Evolutionary conservation across 2,329 filamentous ascomycete genomes (phyloP), one percentile per base, ranked within the genome.

Genomic region (Dactylonectria macrodidyma): DNA sequence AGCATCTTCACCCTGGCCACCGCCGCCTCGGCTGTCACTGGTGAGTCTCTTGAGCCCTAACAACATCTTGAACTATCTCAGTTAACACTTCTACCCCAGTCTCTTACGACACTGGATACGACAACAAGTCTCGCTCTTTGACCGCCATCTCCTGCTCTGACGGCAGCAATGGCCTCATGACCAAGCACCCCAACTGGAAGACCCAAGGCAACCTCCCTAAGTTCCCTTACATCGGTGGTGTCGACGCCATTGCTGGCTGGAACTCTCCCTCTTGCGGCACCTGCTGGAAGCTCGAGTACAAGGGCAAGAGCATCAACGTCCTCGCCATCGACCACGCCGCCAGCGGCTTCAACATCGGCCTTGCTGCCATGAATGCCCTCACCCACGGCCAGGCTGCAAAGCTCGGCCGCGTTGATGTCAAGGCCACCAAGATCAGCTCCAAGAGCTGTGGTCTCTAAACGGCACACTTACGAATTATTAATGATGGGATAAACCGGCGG

Each of bases 91-190:
- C 10, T 5, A 54, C 16, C 36, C 7, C 76, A 79, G 92, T 95
- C 76, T 91, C 91, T 71, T 95, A 91, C 81, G 93, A 95, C 82
- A 81, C 83, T 22, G 89, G 87, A 77, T 96, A 93, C 82, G 93
- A 95, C 77, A 83, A 91, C 70, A 78, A 78, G 52, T 72, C 72
- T 67, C 87, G 89, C 65, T 84, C 87, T 51, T 79, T 95, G 62
- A 84, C 81, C 38, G 79, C 76, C 5, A 86, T 94, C 51, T 79
- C 90, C 68, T 94, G 92, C 87, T 92, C 89, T 36, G 89, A 93
- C 76, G 92, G 92, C 62, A 54, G 69, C 68, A 91, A 93, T 80
- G 92, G 92, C 65, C 85, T 94, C 69, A 88, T 88, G 70, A 89
- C 87, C 74, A 68, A 68, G 62, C 86, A 84, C 75, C 89, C 88